A percentile compares a stretch with the other conserved stretches of the same genome.
phyloP scores from a whole-genome alignment of 768 basidiomycete genomes.

The Amanita phalloides region DNA sequence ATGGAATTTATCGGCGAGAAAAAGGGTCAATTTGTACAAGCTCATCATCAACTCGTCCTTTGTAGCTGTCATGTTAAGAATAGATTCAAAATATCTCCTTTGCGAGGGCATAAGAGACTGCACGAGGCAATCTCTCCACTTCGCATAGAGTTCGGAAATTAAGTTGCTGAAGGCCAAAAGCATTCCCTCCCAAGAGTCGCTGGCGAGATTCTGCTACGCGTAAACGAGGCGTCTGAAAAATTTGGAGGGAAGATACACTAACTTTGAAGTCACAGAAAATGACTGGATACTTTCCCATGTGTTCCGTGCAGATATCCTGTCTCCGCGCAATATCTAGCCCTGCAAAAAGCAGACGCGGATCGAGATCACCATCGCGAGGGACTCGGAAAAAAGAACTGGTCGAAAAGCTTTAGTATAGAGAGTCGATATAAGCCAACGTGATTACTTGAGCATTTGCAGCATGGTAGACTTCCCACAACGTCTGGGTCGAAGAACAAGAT shows the following conservation, averaged over 20 bases:
- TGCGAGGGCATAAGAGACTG: too few relatives aligned
- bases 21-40: constrained; percentile 6
- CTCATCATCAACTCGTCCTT: not conserved
- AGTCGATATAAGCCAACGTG: not conserved
- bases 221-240: too few relatives aligned
- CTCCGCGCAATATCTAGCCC: too few relatives aligned
- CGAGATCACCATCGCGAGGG: constrained; percentile 7
- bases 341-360: constrained; percentile 5
- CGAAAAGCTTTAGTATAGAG: constrained; percentile 4
- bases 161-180: constrained; percentile 1
- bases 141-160: constrained; percentile 5
- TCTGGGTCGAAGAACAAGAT: constrained; percentile 10
- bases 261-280: constrained; percentile 2
- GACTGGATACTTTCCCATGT: too few relatives aligned
- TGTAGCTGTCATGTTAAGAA: constrained; percentile 3
- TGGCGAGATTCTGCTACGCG: constrained; percentile 5
- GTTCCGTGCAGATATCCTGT: too few relatives aligned
- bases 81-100: constrained; percentile 2
- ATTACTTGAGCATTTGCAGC: too few relatives aligned
- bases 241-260: constrained; percentile 7
- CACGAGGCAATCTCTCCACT: not conserved
- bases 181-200: constrained; percentile 3
- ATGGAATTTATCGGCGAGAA: constrained; percentile 8
- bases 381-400: constrained; percentile 10
- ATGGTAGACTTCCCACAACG: constrained; percentile 9